Evolutionary conservation across 2,329 filamentous ascomycete species (phyloP), one percentile per base, ranked within the genome.

Genomic region (Aspergillus fijiensis): DNA sequence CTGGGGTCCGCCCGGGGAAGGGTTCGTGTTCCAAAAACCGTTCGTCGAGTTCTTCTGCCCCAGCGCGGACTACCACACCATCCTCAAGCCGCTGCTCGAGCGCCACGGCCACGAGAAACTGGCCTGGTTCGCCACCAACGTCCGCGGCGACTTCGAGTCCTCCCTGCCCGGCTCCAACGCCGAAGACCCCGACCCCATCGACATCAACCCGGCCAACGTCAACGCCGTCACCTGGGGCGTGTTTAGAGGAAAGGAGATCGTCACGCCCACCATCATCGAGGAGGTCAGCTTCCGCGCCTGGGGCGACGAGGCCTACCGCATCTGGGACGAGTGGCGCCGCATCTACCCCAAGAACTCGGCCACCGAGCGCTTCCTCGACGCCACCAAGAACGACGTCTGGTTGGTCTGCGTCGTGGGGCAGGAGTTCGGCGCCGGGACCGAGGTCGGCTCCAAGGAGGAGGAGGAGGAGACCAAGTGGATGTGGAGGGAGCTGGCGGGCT

Each of bases 181-280:
- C 48, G 63, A 73, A 59, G 57, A 55, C 42, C 16, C 68, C n/a
- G 66, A 74, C 53, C 60, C 69, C 31, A 76, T 80, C 14, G 65
- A 72, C 49, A 67, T 70, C 19, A 73, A 72, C 62, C 65, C 73
- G 74, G 69, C 76, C 77, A 87, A 85, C 69, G 94, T 96, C 31
- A 97, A 98, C 71, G 92, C 94, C 0, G 95, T 99, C 2, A 99
- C 95, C 0, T 98, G 94, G 94, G 94, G 94, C 55, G 91, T 92
- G 0, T 98, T 98, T 77, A 89, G 91, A 0, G 92, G 92, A 48
- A 97, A 97, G 78, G 94, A 98, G 76, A 98, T 98, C 72, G 86
- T 96, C 60, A 96, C 93, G 23, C 94, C 94, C 3, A 98, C 94
- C 1, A 98, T 98, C 71, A 96, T 98, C 70, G 94, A 98, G 74